phyloP scores from a whole-genome alignment of 2,329 filamentous ascomycete genomes.

The Ophiostoma sp. region DNA sequence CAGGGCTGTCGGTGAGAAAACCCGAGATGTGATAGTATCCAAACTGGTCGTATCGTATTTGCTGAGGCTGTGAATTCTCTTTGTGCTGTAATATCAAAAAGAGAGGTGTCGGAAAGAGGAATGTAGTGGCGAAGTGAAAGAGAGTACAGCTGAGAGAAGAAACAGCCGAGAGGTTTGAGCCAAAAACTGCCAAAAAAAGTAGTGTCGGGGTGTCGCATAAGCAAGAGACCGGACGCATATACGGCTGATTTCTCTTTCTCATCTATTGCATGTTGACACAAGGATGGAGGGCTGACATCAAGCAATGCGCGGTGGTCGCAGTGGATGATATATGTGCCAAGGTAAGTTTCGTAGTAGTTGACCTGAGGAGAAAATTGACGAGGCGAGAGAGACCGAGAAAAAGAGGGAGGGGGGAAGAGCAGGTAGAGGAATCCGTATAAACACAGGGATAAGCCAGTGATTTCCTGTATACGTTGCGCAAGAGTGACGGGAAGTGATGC shows the following conservation, averaged over 20 bases:
- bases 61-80: not conserved
- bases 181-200: not conserved
- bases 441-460: constrained; percentile 3
- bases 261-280: constrained; percentile 17
- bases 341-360: not conserved
- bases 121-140: not conserved
- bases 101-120: not conserved
- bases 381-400: not conserved
- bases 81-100: not conserved
- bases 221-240: constrained; percentile 1
- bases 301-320: constrained; percentile 17
- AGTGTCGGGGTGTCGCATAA: not conserved
- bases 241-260: not conserved
- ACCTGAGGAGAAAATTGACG: not conserved
- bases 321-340: constrained; percentile 16
- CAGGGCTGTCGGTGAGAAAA: constrained; percentile 3
- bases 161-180: not conserved
- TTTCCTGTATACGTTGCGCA: constrained; percentile 17
- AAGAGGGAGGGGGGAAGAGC: not conserved
- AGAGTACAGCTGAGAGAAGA: not conserved
- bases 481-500: constrained; percentile 17
- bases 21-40: not conserved
- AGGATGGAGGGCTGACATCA: not conserved
- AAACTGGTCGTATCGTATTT: not conserved
- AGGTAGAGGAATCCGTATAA: not conserved